Evolutionary conservation across 1,284 basidiomycete genomes (phyloP).

Genomic region (Boletus semigastroideus): DNA sequence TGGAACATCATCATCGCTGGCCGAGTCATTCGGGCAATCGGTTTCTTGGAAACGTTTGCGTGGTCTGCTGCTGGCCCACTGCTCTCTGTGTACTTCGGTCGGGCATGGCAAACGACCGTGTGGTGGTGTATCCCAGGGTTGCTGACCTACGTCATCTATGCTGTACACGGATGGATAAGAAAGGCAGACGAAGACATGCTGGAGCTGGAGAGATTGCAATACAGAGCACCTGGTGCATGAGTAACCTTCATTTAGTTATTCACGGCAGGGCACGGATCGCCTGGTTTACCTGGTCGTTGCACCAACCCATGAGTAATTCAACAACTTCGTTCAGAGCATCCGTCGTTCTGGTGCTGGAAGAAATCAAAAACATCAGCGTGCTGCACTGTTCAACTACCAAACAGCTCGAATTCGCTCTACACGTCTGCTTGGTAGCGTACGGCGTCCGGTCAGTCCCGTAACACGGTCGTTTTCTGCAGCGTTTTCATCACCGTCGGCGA

Average conservation of each 20-base stretch:
- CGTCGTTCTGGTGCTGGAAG: conserved; percentile 17
- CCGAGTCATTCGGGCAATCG: conserved; percentile 36
- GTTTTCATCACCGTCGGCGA: not conserved
- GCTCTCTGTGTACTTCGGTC: conserved; percentile 44
- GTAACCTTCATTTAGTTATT: not conserved
- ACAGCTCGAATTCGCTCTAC: conserved; percentile 20
- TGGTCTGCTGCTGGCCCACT: conserved; percentile 48
- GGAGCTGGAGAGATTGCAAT: conserved; percentile 53
- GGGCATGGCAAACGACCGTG: conserved; percentile 47
- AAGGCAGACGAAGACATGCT: conserved; percentile 47
- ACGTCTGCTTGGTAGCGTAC: conserved; percentile 27
- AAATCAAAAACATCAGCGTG: conserved; percentile 5
- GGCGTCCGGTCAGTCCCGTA: conserved; percentile 27
- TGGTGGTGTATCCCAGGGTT: conserved; percentile 53
- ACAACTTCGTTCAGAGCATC: conserved; percentile 15
- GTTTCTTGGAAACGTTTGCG: conserved; percentile 43
- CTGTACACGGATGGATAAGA: conserved; percentile 42
- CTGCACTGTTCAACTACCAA: conserved; percentile 11
- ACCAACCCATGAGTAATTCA: conserved; percentile 1
- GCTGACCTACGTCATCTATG: conserved; percentile 44
- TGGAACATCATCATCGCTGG: conserved; percentile 28
- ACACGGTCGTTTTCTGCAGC: not conserved
- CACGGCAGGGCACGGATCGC: too few relatives aligned
- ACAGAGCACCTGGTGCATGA: conserved; percentile 54
- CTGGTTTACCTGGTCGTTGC: too few relatives aligned